Base-by-base conservation (phyloP, 2,329 filamentous ascomycete species). In the Sarocladiaceae sp. region DNA sequence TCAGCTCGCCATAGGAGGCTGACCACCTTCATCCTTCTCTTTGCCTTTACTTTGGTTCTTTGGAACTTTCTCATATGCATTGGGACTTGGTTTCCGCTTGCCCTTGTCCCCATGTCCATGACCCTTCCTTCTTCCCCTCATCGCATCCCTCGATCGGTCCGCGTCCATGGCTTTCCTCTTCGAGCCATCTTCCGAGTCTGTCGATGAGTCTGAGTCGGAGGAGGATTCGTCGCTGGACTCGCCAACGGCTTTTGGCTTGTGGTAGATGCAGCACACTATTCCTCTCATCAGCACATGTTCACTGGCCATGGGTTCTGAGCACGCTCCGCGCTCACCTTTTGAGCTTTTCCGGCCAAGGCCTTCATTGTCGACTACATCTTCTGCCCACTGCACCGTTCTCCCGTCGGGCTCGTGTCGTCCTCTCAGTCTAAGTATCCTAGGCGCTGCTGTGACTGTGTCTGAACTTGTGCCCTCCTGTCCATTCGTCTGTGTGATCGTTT, bases 261-360 rank as follows among this genome's bases (percentile, higher is more conserved):
- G 93, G 72, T 97, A 99, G 69, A 99, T 99, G 69, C 94, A 99
- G 79, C 94, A 99, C n/a, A 97, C 94, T 96, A 56, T 25, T 15
- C 4, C 17, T n/a, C n/a, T n/a, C n/a, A n/a, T n/a, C n/a, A n/a
- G n/a, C n/a, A n/a, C n/a, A n/a, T n/a, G n/a, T n/a, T n/a, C n/a
- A n/a, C n/a, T n/a, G n/a, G n/a, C n/a, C n/a, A n/a, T n/a, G n/a
- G n/a, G n/a, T n/a, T n/a, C n/a, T n/a, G n/a, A n/a, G n/a, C n/a
- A n/a, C n/a, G n/a, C 29, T 33, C 29, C 8, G 40, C 15, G 18
- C 44, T 29, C 68, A 93, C 90, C 89, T 82, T 99, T 99, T 17
- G 90, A 96, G 58, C 84, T 93, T 74, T 97, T 99, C 70, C 89
- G 88, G 7, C 91, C 91, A 68, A 97, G 79, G 3, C 90, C 90